Percentiles rank a stretch among this genome's conserved stretches.
phyloP scores from a whole-genome alignment of 169 alveolate genomes.

The Theileria parva region DNA sequence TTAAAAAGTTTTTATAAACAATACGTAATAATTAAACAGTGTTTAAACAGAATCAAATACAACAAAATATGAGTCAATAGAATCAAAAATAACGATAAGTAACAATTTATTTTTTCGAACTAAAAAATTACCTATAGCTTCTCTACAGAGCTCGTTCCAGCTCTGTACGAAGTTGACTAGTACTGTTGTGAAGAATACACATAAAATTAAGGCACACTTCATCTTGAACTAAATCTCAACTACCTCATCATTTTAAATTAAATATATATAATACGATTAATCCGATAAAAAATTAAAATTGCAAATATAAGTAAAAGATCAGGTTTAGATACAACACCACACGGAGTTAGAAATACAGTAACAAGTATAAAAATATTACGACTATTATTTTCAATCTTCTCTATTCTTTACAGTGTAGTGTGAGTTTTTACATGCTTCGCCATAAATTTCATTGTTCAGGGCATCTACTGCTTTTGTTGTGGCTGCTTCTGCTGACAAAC shows the following conservation, averaged over 20 bases:
- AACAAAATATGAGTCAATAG: background rate
- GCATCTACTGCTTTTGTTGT: constrained; percentile 50
- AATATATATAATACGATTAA: constrained; percentile 1
- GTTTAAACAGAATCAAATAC: background rate
- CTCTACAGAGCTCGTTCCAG: constrained; percentile 66
- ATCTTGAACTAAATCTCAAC: constrained; percentile 1
- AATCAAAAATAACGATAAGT: background rate
- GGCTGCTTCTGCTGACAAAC: constrained; percentile 58
- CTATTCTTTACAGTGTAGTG: constrained; percentile 11
- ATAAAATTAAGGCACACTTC: constrained; percentile 2
- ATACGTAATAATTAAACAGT: background rate
- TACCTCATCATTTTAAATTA: constrained; percentile 5
- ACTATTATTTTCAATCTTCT: background rate
- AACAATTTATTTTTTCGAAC: background rate
- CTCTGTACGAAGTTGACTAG: constrained; percentile 18
- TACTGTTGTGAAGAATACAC: constrained; percentile 15
- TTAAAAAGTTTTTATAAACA: background rate
- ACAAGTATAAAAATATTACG: background rate
- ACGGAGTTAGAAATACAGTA: background rate
- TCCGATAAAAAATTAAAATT: background rate
- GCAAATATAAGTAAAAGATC: background rate
- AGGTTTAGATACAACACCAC: background rate
- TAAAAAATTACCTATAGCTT: constrained; percentile 57
- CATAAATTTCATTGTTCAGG: constrained; percentile 29
- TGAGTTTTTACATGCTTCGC: constrained; percentile 1